Conservation (phyloP, 1,284 basidiomycete genomes). For the Flammula alnicola region DNA sequence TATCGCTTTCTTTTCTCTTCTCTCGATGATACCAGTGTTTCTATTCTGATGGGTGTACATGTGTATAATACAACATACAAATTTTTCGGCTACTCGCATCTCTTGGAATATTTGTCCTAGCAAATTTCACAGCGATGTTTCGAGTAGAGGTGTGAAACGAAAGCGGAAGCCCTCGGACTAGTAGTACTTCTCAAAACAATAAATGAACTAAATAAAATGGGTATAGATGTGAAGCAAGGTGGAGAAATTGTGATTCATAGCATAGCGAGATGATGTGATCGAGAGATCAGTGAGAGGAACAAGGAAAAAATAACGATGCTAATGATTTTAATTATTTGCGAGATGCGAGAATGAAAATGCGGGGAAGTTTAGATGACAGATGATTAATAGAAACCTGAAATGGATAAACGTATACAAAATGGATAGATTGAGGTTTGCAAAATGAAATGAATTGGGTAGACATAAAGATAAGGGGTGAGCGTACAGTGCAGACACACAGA, state of each 20-base stretch:
- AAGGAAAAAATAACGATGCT: no score
- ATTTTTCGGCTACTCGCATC: constrained; percentile 14
- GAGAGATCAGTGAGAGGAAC: constrained; percentile 3
- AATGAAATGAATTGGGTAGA: constrained; percentile 11
- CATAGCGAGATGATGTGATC: constrained; percentile 6
- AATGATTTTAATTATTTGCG: no score
- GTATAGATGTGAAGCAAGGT: constrained; percentile 8
- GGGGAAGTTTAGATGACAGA: constrained; percentile 3
- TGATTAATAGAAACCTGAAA: constrained; percentile 2
- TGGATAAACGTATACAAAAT: constrained; percentile 15
- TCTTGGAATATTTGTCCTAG: constrained; percentile 9
- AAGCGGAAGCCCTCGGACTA: constrained; percentile 1
- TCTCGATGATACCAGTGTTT: no score
- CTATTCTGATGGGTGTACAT: constrained; percentile 14
- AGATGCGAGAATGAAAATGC: constrained; percentile 15
- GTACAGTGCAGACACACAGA: constrained; percentile 16
- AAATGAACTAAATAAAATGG: constrained; percentile 20
- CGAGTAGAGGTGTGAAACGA: not conserved
- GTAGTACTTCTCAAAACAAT: constrained; percentile 9
- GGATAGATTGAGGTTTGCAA: constrained; percentile 10
- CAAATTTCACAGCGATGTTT: not conserved
- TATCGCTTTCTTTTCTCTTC: no score
- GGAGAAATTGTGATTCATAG: constrained; percentile 1
- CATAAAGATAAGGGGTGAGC: constrained; percentile 17
- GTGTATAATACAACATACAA: constrained; percentile 21